Evolutionary conservation across 495 filamentous ascomycete species (phyloP).

Genomic region (Achaetomiella virescens): DNA sequence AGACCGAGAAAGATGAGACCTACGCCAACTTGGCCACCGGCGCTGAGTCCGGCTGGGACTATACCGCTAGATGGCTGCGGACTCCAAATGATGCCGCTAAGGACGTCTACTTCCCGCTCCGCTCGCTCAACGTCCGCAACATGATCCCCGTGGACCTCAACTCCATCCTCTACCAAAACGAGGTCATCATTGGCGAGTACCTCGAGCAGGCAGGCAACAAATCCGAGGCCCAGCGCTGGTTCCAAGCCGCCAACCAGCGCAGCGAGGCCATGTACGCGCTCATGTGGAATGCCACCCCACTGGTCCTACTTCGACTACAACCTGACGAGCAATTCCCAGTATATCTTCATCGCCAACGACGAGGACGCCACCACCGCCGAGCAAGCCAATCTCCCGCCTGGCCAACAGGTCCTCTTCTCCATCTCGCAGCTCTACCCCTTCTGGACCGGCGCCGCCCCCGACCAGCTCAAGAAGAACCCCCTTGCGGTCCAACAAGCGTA

Average conservation of each 20-base stretch:
- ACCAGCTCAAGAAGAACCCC: slow-evolving; percentile 38
- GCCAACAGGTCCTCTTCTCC: slow-evolving; percentile 37
- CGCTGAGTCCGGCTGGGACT: slow-evolving; percentile 48
- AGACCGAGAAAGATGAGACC: slow-evolving; percentile 32
- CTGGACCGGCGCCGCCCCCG: slow-evolving; percentile 46
- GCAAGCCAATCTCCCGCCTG: slow-evolving; percentile 28
- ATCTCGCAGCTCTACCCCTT: slow-evolving; percentile 45
- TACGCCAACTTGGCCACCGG: slow-evolving; percentile 44
- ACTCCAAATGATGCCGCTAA: slow-evolving; percentile 37
- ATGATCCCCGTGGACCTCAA: slow-evolving; percentile 45
- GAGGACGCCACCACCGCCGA: slow-evolving; percentile 29
- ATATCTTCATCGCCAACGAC: slow-evolving; percentile 36
- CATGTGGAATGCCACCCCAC: slow-evolving; percentile 44
- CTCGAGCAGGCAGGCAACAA: slow-evolving; percentile 29
- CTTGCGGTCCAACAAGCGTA: slow-evolving; percentile 39
- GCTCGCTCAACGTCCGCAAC: slow-evolving; percentile 38
- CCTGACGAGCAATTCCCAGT: slow-evolving; percentile 37
- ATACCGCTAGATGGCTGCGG: slow-evolving; percentile 35
- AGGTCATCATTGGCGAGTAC: slow-evolving; percentile 37
- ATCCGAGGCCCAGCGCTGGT: slow-evolving; percentile 28
- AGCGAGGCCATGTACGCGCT: slow-evolving; percentile 40
- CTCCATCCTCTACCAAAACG: slow-evolving; percentile 46
- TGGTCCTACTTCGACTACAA: slow-evolving; percentile 49
- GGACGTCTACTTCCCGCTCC: slow-evolving; percentile 47
- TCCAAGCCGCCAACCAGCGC: slow-evolving; percentile 29